A percentile compares a stretch with the other conserved stretches of the same genome.
Conservation (phyloP, 768 basidiomycete genomes). For the Pleurotus giganteus region DNA sequence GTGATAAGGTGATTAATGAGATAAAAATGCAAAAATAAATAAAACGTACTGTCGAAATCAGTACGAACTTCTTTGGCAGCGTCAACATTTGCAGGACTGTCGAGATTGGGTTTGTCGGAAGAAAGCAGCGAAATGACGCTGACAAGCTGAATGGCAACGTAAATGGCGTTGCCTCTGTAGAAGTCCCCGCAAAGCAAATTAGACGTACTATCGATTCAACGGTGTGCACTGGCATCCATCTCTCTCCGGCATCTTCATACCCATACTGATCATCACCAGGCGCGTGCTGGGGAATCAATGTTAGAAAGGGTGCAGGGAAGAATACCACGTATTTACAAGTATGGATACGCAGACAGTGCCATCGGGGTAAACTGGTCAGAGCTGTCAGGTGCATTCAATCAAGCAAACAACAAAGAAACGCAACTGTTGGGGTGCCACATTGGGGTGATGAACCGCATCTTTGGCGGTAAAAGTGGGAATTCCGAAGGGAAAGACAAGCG, state of each 20-base stretch:
- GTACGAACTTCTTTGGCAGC: conserved; percentile 86
- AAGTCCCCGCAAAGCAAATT: neutral
- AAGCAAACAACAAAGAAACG: conserved; percentile 24
- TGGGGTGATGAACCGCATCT: conserved; percentile 93
- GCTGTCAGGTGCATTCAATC: conserved; percentile 9
- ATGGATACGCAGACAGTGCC: conserved; percentile 97
- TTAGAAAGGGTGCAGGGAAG: conserved; percentile 11
- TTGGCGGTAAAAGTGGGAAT: conserved; percentile 88
- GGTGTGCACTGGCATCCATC: conserved; percentile 97
- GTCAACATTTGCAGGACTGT: conserved; percentile 95
- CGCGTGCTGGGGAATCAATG: conserved; percentile 59
- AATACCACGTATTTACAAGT: conserved; percentile 49
- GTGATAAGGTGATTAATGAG: conserved; percentile 17
- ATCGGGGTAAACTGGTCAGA: conserved; percentile 77
- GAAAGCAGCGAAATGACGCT: conserved; percentile 96
- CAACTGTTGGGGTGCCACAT: conserved; percentile 98
- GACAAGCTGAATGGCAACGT: conserved; percentile 59
- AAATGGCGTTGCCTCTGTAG: conserved; percentile 9
- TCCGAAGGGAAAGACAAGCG: conserved; percentile 86
- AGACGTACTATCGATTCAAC: conserved; percentile 88
- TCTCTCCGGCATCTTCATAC: conserved; percentile 94
- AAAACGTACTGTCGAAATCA: conserved; percentile 53
- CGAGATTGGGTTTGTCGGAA: conserved; percentile 85
- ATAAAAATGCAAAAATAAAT: neutral
- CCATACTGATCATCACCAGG: conserved; percentile 97